Evolutionary conservation across 2,329 filamentous ascomycete genomes (phyloP), one percentile per base, ranked within the genome.

Genomic region (Alternaria viburni): DNA sequence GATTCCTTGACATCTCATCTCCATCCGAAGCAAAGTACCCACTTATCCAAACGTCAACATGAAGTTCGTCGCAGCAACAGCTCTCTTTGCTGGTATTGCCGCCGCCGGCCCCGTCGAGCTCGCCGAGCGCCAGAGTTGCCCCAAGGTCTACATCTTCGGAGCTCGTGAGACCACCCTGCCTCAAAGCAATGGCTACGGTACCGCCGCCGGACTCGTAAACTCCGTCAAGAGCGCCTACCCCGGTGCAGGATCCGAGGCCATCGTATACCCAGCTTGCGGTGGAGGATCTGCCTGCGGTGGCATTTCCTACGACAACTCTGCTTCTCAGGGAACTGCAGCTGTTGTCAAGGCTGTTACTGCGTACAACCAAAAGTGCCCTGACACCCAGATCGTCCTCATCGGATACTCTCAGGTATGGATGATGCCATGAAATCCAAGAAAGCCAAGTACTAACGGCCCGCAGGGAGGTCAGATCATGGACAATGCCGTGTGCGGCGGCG

Each of bases 401-500:
- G 88, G 88, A 36, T 90, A 90, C 75, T 89, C 86, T 8, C 87
- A 89, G 80, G 86, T 86, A 71, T 21, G 79, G 32, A 3, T 10
- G 46, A 3, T 56, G n/a, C 15, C 17, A 13, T 17, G 5, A 28
- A 17, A 0, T 9, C 17, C 9, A 17, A 44, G 6, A 36, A 36
- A 8, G 19, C 13, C 52, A 6, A 3, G 41, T 54, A 41, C 65
- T 73, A 32, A 74, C 21, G 9, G 11, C 15, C n/a, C 1, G 3
- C 25, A 88, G 84, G 88, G 88, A 49, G 87, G 85, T 45, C 86
- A 90, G 78, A 89, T 90, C 68, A 85, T 88, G 76, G 87, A 90
- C 67, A 86, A 88, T 67, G 87, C 87, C 7, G 78, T 89, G 44
- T 89, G 87, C 69, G 87, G 88, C 13, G 88, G 87, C 26, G 84